Conservation (phyloP, 768 basidiomycete genomes). For the Trametopsis cervina region DNA sequence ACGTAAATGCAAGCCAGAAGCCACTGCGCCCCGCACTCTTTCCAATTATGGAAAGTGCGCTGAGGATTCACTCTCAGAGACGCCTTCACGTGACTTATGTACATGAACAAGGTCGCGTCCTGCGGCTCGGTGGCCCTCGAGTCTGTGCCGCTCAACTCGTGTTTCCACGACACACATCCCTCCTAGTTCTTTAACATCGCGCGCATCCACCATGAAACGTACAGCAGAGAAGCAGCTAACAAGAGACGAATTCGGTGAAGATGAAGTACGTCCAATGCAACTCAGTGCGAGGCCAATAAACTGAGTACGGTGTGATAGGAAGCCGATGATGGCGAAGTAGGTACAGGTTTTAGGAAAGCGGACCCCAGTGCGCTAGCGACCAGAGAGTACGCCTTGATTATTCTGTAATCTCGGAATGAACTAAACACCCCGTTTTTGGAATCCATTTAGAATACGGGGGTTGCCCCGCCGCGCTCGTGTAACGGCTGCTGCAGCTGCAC, state of each 20-base stretch:
- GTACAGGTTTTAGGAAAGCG: constrained; percentile 49
- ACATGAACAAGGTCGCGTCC: not conserved
- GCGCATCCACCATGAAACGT: constrained; percentile 53
- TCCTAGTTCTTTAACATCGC: not conserved
- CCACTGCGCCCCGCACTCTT: too few species aligned
- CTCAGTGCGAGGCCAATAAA: too few species aligned
- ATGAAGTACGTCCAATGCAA: too few species aligned
- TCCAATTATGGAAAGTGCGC: too few species aligned
- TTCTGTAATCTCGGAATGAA: not conserved
- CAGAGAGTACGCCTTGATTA: constrained; percentile 42
- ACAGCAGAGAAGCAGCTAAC: constrained; percentile 65
- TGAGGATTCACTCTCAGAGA: too few species aligned
- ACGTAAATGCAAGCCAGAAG: too few species aligned
- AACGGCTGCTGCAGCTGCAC: constrained; percentile 12
- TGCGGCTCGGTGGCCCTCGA: not conserved
- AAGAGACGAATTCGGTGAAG: constrained; percentile 44
- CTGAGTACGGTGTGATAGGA: not conserved
- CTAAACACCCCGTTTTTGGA: not conserved
- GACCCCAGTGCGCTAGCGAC: constrained; percentile 46
- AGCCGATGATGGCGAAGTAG: constrained; percentile 20
- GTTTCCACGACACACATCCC: constrained; percentile 2
- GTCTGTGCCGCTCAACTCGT: not conserved
- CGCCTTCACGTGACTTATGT: not conserved
- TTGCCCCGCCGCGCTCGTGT: constrained; percentile 46
- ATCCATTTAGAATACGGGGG: constrained; percentile 50